Base-by-base conservation (phyloP, 371 early-diverging fungal genomes). In the Apophysomyces ossiformis region DNA sequence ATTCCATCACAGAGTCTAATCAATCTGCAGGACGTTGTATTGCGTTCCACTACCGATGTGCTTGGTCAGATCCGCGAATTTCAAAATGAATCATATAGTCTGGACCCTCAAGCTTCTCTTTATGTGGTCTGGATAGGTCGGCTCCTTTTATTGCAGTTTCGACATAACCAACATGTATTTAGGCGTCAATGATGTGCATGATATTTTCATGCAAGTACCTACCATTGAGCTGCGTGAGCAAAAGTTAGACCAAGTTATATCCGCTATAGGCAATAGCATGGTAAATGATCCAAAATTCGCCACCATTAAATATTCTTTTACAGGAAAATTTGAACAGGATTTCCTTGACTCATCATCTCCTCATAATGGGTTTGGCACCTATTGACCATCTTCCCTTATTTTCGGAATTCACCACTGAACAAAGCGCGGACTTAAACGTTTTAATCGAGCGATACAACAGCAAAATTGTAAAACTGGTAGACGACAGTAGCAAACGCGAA, bases 121-220 rank as follows among this genome's bases (percentile, higher is more conserved):
- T 50, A 50, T 11, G 54, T 21, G 7, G 44, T 69, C 54, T 69
- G 64, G 65, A 64, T 60, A 63, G 64, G 64, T 69, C 44, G 18
- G 32, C 32, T 13, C 32, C 0, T 11, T 56, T 1, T 16, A 38
- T 41, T 9, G 9, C 11, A 9, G 8, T 6, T 13, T 45, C 6
- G 16, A 45, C 13, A 45, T 5, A 13, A 45, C 8, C 57, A 44
- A 60, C 37, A 44, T 7, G 0, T n/a, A 21, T 9, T 64, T 61
- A 65, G 74, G 74, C 4, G 68, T 70, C 2, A 74, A 74, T 38
- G 74, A 74, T 57, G 45, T 74, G 4, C 70, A 74, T 57, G 74
- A 74, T 47, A 74, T 69, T 21, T 74, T 68, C 43, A 62, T 35
- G 47, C 65, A 60, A 13, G 60, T 35, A 5, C 32, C 59, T 5